phyloP scores from a whole-genome alignment of 1,284 basidiomycete genomes.

The Ceratobasidium sp. region DNA sequence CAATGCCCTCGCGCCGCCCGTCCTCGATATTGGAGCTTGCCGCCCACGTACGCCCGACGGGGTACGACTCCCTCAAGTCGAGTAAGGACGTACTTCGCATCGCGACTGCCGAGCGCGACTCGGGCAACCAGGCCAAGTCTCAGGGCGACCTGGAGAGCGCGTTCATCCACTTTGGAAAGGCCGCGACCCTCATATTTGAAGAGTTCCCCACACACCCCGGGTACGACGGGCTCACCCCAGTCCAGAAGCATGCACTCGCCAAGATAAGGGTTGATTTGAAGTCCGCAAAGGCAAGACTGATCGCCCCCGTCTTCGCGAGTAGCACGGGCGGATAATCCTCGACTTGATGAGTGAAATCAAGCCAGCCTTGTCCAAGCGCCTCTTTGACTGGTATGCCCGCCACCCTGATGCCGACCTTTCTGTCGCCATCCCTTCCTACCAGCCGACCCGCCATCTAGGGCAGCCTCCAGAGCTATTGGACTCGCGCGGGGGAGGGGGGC shows the following conservation, averaged over 20 bases:
- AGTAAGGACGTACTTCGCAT: constrained; percentile 53
- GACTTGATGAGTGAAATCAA: constrained; percentile 45
- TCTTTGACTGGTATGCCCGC: background rate
- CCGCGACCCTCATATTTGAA: constrained; percentile 72
- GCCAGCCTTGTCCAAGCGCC: constrained; percentile 2
- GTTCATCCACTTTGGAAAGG: constrained; percentile 68
- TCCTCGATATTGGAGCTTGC: constrained; percentile 46
- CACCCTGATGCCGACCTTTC: constrained; percentile 8
- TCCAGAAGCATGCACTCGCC: constrained; percentile 57
- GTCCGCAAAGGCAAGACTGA: constrained; percentile 36
- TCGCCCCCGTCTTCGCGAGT: background rate
- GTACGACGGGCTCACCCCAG: constrained; percentile 54
- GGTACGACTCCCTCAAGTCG: constrained; percentile 46
- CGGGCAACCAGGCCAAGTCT: constrained; percentile 58
- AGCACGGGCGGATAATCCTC: constrained; percentile 52
- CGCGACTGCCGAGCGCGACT: constrained; percentile 54
- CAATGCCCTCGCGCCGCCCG: constrained; percentile 33
- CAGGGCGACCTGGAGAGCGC: constrained; percentile 65
- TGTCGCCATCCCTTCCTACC: background rate
- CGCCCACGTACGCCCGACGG: constrained; percentile 36
- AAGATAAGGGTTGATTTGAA: constrained; percentile 54
- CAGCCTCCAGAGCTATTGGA: background rate
- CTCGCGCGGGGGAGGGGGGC: background rate
- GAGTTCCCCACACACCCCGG: constrained; percentile 65
- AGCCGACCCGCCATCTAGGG: background rate